Evolutionary conservation across 2,329 filamentous ascomycete species (phyloP), one percentile per base, ranked within the genome.

Genomic region (Penicillium nordicum): DNA sequence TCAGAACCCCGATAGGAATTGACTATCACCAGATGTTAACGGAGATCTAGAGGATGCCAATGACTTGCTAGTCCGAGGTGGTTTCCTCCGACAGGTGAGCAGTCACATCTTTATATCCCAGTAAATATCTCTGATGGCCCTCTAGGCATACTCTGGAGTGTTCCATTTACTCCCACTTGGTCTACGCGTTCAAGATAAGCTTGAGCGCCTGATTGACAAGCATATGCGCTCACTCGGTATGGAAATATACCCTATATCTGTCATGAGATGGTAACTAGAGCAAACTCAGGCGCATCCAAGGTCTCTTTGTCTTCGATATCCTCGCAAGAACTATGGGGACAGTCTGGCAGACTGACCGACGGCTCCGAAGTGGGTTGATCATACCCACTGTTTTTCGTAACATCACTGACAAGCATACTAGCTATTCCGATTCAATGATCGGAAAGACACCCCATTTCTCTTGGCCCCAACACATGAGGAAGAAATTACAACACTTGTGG

Each of bases 391-490:
- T 27, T n/a, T 55, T 53, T 41, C 4, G 6, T 5, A 8, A 4
- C 43, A 27, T n/a, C 67, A 74, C 43, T 74, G 51, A 42, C 30
- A 44, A 5, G 29, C 1, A 43, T 23, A 48, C 54, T 60, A 94
- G 87, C 82, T 97, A 21, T 93, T 97, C 64, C 85, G 84, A 41
- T 84, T 97, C 45, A 76, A 82, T 43, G 94, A 97, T 73, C 85
- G 94, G 54, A 94, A 89, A 72, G 84, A 88, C 7, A 79, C 82
- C 0, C 80, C 83, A 4, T 90, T 90, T 59, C 80, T 99, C 30
- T 82, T 99, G 4, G 88, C 92, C 1, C 94, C 94, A 0, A 99
- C 94, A 0, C 94, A 99, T 60, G 94, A 99, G 69, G 94, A 99
- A 72, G 94, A 99, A 70, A 94, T 99, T 64, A 99, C 94, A 0